Evolutionary conservation across 2,329 filamentous ascomycete species (phyloP), one percentile per base, ranked within the genome.

Genomic region (Verticillium dahliae): DNA sequence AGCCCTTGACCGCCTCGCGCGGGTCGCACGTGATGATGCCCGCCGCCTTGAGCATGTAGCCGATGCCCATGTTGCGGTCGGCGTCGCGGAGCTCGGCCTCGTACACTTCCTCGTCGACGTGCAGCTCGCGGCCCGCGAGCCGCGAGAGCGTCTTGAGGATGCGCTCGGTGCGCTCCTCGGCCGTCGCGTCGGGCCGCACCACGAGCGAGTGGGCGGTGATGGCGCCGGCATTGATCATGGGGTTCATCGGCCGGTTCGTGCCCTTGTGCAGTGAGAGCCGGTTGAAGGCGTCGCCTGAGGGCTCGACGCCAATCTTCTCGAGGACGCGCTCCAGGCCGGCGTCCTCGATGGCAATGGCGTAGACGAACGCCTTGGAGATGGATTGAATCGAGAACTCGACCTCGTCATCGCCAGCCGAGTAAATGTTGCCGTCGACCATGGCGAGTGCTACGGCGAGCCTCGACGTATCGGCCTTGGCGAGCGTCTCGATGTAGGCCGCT

Each of bases 321-420:
- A 76, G 59, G 0, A 77, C 75, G n/a, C 62, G 63, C 0, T 68
- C 62, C 18, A 77, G 61, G 0, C 75, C 75, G 1, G 69, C 67
- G 58, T 77, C 75, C 57, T 75, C 73, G 39, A 77, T 77, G 10
- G 75, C 75, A 4, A 77, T 63, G 1, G 75, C 74, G 62, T 77
- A 77, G 34, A 76, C 74, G 58, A 77, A 76, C 1, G 74, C 69
- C 55, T 77, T 77, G 13, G 75, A 75, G 58, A 77, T 77, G 65
- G 74, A 76, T 60, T 77, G 74, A 38, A 77, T 77, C 1, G 75
- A 76, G 61, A 76, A 76, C 60, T 77, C 75, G 56, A 75, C 63
- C 10, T 67, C 60, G 56, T 77, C 75, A 62, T 77, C 75, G 3
- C 75, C 75, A 1, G 71, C 71, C 0, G 74, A 76, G 68, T 77